phyloP scores from a whole-genome alignment of 2,329 filamentous ascomycete genomes.

The Alternaria solani region DNA sequence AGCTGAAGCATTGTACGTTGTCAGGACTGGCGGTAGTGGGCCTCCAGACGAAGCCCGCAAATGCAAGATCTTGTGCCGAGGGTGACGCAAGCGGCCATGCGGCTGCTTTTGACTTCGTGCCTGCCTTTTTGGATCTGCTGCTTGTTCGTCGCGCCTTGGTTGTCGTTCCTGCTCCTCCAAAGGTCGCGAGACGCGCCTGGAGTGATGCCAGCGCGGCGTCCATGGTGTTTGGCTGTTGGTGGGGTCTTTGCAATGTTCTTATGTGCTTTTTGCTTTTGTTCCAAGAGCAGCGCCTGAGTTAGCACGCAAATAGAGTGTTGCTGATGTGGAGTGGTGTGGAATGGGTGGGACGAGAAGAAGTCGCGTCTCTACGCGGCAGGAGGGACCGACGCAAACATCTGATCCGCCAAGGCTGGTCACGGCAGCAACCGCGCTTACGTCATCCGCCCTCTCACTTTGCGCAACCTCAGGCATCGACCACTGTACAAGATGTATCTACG shows the following conservation, averaged over 20 bases:
- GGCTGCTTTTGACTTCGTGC: constrained; percentile 46
- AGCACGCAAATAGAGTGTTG: constrained; percentile 5
- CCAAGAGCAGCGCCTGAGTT: background rate
- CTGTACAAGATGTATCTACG: constrained; percentile 44
- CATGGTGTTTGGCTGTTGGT: constrained; percentile 27
- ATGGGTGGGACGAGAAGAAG: constrained; percentile 18
- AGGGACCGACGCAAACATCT: constrained; percentile 16
- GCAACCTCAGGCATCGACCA: constrained; percentile 29
- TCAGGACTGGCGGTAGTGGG: constrained; percentile 79
- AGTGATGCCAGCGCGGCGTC: constrained; percentile 64
- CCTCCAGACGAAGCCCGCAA: constrained; percentile 89
- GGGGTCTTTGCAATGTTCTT: background rate
- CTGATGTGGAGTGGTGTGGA: constrained; percentile 11
- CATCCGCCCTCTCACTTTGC: constrained; percentile 30
- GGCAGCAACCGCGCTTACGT: constrained; percentile 34
- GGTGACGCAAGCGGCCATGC: constrained; percentile 81
- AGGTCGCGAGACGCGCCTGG: constrained; percentile 81
- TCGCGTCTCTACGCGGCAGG: constrained; percentile 21
- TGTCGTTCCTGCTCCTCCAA: constrained; percentile 68
- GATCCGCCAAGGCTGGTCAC: constrained; percentile 18
- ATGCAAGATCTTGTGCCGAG: constrained; percentile 77
- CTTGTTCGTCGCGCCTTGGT: constrained; percentile 75
- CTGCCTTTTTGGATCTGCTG: constrained; percentile 64
- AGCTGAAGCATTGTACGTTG: constrained; percentile 90
- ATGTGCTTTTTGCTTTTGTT: background rate